Percentiles rank a stretch among this genome's conserved stretches.
Evolutionary conservation across 768 basidiomycete species (phyloP).

Genomic region (Boletus vinaceobasis): DNA sequence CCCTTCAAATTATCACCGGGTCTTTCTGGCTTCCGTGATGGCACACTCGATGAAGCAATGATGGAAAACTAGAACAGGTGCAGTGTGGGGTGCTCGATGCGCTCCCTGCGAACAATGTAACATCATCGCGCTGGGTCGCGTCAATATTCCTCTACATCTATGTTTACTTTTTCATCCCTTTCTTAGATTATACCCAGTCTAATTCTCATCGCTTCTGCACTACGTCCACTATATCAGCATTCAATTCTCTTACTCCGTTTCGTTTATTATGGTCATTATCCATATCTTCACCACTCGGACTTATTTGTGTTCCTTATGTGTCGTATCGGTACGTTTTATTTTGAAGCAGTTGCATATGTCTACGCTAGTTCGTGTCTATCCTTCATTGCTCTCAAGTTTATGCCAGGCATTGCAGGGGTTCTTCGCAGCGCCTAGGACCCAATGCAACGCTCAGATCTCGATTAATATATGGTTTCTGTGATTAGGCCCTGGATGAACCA

Average conservation of each 20-base stretch:
- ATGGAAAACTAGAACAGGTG: constrained; percentile 13
- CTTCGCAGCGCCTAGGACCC: neutral
- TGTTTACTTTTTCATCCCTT: neutral
- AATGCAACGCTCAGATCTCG: neutral
- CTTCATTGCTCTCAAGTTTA: neutral
- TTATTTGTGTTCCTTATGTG: neutral
- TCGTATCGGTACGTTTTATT: neutral
- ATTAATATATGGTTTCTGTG: too few relatives aligned
- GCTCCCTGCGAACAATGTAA: constrained; percentile 1
- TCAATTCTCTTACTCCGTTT: neutral
- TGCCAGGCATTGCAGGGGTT: neutral
- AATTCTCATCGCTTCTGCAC: constrained; percentile 10
- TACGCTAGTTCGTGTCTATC: neutral
- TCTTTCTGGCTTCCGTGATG: constrained; percentile 1
- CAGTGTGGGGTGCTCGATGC: constrained; percentile 9
- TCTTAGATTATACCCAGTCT: constrained; percentile 15
- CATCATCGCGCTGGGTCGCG: constrained; percentile 14
- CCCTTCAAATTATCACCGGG: constrained; percentile 10
- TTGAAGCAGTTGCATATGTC: neutral
- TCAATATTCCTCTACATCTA: neutral
- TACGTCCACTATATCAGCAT: neutral
- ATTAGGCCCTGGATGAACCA: too few relatives aligned
- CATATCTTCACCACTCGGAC: neutral
- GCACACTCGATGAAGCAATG: constrained; percentile 19
- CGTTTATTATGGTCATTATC: neutral